These are phyloP conservation scores for Acacia confusa DNA, from an alignment of 306 rosid genomes.

Conservation along the genomic window DNA sequence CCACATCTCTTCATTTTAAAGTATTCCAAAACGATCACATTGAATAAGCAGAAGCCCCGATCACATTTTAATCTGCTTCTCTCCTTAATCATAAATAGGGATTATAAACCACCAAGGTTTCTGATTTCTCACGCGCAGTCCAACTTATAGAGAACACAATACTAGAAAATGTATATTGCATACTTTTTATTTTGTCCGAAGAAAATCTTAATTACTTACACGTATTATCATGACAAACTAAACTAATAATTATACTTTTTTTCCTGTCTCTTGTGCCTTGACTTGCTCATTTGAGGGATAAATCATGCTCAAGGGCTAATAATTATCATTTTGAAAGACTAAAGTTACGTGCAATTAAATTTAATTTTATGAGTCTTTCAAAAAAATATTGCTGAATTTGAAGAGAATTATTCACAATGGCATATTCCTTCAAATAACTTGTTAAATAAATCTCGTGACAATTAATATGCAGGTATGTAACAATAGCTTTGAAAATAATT, in stretches of 20 bases:
- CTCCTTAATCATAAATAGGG: too few species aligned
- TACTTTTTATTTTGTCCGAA: not conserved
- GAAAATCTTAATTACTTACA: too few species aligned
- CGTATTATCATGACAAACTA: not conserved
- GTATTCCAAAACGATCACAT: too few species aligned
- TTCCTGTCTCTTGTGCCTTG: not conserved
- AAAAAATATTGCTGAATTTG: not conserved
- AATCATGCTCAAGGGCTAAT: not conserved
- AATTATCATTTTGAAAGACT: not conserved
- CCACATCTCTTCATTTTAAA: too few species aligned
- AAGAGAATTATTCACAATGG: not conserved
- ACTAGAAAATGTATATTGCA: not conserved
- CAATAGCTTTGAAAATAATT: not conserved
- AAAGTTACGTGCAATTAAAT: not conserved
- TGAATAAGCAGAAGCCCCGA: too few species aligned
- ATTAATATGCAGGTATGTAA: too few species aligned
- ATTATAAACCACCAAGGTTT: not conserved
- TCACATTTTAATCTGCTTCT: too few species aligned
- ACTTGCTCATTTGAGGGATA: not conserved
- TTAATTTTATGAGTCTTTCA: not conserved
- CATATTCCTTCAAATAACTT: not conserved
- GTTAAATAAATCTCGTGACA: not conserved
- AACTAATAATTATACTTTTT: too few species aligned
- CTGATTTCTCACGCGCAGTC: not conserved
- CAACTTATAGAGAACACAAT: not conserved